These are phyloP conservation scores for Entelexis paramagnoliae DNA, from an alignment of 1,139 yeast species.

Conservation along the genomic window DNA sequence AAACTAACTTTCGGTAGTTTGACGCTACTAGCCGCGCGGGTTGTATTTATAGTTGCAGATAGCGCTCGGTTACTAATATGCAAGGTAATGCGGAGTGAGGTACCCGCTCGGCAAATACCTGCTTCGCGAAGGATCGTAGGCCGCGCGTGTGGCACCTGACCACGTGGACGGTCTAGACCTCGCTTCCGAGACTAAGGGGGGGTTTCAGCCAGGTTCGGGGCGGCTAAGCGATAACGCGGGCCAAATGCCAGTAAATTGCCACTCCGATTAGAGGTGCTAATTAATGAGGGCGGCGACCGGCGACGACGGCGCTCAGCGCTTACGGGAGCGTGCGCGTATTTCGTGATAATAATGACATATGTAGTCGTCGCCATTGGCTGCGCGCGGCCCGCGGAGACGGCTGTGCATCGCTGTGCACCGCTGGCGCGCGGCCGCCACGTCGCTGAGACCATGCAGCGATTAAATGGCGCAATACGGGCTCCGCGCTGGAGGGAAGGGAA, in stretches of 20 bases:
- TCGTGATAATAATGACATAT: too few relatives aligned
- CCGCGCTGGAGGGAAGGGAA: background rate
- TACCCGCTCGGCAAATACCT: background rate
- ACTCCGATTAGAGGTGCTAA: too few relatives aligned
- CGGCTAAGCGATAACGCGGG: too few relatives aligned
- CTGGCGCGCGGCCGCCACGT: too few relatives aligned
- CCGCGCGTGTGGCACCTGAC: background rate
- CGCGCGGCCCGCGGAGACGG: too few relatives aligned
- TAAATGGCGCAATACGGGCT: background rate
- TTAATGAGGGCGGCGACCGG: too few relatives aligned
- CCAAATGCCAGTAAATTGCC: too few relatives aligned
- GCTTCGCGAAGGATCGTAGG: slow-evolving; percentile 3
- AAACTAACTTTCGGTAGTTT: background rate
- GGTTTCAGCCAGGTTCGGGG: background rate
- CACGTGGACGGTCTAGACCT: slow-evolving; percentile 5
- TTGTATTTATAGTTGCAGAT: slow-evolving; percentile 1
- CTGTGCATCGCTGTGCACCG: too few relatives aligned
- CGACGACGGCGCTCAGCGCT: too few relatives aligned
- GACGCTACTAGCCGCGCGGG: background rate
- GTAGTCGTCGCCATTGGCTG: too few relatives aligned
- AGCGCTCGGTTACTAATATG: slow-evolving; percentile 1
- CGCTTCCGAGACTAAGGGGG: background rate
- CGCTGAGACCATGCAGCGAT: too few relatives aligned
- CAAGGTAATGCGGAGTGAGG: background rate
- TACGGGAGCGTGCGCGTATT: too few relatives aligned